Evolutionary conservation across 495 filamentous ascomycete species (phyloP).

Genomic region (Saxophila tyrrhenica): DNA sequence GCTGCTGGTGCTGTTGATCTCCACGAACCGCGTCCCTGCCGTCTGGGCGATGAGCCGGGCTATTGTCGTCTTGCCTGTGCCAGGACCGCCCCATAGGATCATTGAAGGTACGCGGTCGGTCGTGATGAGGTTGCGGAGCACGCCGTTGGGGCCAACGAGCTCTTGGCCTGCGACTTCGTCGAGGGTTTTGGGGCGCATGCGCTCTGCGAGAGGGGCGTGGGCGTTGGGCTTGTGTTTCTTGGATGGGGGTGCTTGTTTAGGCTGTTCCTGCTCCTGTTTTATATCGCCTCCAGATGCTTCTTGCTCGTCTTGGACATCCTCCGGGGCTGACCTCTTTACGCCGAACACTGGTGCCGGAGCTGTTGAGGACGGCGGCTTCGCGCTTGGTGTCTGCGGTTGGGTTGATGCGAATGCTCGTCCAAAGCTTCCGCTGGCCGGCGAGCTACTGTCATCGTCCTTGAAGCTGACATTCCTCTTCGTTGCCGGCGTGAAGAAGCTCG

Average conservation of each 20-base stretch:
- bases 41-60: conserved; percentile 80
- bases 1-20: conserved; percentile 87
- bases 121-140: conserved; percentile 84
- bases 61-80: conserved; percentile 95
- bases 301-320: conserved; percentile 12
- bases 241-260: conserved; percentile 32
- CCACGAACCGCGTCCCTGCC: conserved; percentile 75
- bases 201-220: conserved; percentile 72
- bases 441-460: conserved; percentile 12
- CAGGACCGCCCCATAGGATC: conserved; percentile 87
- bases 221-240: conserved; percentile 43
- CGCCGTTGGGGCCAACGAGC: conserved; percentile 70
- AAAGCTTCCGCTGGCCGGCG: background rate
- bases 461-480: conserved; percentile 32
- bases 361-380: conserved; percentile 6
- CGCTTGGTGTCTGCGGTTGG: background rate
- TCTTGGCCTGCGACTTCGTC: conserved; percentile 89
- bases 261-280: background rate
- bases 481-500: conserved; percentile 64
- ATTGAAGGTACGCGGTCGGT: conserved; percentile 79
- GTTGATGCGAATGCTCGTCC: background rate
- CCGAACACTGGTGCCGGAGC: conserved; percentile 10
- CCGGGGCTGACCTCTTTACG: conserved; percentile 33
- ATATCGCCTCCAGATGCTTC: background rate
- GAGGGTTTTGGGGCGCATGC: conserved; percentile 75